Conservation (phyloP, 495 filamentous ascomycete genomes). For the Hypoxylon fuscum region DNA sequence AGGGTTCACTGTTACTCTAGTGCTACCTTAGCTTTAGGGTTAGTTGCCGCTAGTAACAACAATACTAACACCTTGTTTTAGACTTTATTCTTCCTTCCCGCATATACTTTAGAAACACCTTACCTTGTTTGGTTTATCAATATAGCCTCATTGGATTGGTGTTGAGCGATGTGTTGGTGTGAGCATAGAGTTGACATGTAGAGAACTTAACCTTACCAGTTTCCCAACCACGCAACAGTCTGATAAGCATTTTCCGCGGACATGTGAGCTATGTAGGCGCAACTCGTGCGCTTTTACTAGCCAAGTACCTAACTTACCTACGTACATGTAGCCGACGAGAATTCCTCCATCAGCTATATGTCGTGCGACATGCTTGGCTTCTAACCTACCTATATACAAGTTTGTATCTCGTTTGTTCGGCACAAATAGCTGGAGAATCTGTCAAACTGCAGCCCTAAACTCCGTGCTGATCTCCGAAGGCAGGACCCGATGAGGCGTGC, state of each 20-base stretch:
- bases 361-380: conserved; percentile 21
- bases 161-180: conserved; percentile 1
- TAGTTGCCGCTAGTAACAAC: conserved; percentile 33
- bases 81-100: conserved; percentile 28
- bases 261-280: conserved; percentile 7
- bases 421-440: conserved; percentile 14
- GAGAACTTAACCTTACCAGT: conserved; percentile 8
- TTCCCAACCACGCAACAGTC: background rate
- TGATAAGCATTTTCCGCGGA: conserved; percentile 4
- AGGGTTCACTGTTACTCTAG: conserved; percentile 25
- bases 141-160: conserved; percentile 17
- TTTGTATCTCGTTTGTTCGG: conserved; percentile 2
- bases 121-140: conserved; percentile 6
- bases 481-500: conserved; percentile 27
- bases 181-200: background rate
- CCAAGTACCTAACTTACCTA: background rate
- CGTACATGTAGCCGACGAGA: background rate
- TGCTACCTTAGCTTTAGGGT: conserved; percentile 12
- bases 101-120: conserved; percentile 17
- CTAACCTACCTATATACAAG: conserved; percentile 13
- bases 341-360: conserved; percentile 9
- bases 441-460: conserved; percentile 38
- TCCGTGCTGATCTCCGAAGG: conserved; percentile 39
- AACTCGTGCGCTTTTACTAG: background rate
- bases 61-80: conserved; percentile 39